Evolutionary conservation across 1,284 basidiomycete species (phyloP), one percentile per base, ranked within the genome.

Genomic region (Hemileia vastatrix): DNA sequence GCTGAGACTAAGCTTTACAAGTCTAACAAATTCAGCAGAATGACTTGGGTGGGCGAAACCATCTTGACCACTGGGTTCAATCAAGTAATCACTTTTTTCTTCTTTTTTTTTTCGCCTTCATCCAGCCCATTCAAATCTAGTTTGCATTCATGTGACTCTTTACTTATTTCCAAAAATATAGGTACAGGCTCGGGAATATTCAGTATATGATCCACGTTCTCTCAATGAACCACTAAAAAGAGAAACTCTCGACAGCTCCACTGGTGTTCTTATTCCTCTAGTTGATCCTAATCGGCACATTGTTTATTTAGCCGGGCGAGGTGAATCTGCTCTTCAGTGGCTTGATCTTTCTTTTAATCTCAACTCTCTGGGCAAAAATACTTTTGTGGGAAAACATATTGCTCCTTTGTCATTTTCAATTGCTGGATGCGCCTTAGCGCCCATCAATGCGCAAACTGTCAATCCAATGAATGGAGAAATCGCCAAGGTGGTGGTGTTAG

Each of bases 381-480:
- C 53, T 8, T 1, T 23, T 27, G 31, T 54, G 21, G 49, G 23
- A 67, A 18, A 73, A 75, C 68, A 69, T n/a, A 54, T 61, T 6
- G 57, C 66, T 52, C 56, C 73, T 1, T 64, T 78, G 1, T 72
- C 72, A 0, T 65, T 68, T 19, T 68, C 75, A 2, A 60, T 78
- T 8, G 67, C 75, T 15, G 70, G 71, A 1, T 67, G 71, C 9
- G 72, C 74, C 0, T 61, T 78, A 11, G 71, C 76, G 0, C 71
- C 76, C 0, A 70, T 73, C 0, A 71, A 76, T 56, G 71, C 72
- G 51, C 66, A 65, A 0, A 68, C 66, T 4, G 64, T 79, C 9
- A 71, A 77, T 19, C 77, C 79, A 19, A 79, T 78, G 78, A 68
- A 76, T 57, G 77, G 78, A 0, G 76, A 79, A 67, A 74, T 80